Base-by-base conservation (phyloP, 495 filamentous ascomycete genomes). In the Hypoxylon fuscum region DNA sequence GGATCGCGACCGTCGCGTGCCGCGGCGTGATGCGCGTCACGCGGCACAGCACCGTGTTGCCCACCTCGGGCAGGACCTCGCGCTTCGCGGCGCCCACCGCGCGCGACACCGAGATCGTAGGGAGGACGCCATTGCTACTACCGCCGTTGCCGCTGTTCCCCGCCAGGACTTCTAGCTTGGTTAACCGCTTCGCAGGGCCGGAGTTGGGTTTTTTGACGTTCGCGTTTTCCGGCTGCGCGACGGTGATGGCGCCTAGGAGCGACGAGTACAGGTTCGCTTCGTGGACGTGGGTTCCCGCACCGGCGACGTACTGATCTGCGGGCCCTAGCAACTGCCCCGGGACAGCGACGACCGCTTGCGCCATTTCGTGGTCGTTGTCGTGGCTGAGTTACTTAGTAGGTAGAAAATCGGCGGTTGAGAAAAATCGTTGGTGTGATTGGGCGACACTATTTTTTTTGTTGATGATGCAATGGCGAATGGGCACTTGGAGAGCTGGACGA, bases 241-340 rank as follows among this genome's bases (percentile, higher is more conserved):
- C 79, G 46, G 80, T 74, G 40, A 90, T 77, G 20, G 83, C 79
- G 52, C 85, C 81, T 38, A 96, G 82, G 25, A 85, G 77, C 42
- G 92, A 95, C 55, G 92, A 87, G 76, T 88, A 88, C 66, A 96
- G 80, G 47, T 86, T 81, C 54, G 83, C 75, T 56, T 86, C 73
- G 71, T 92, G 81, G 66, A 94, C 80, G 74, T 97, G 91, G 2
- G 90, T 96, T 41, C 94, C 94, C 1, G 90, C 80, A 8, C 94
- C 93, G 41, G 90, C 83, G 40, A 74, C 67, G 74, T 88, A 92
- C 55, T 82, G 79, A 25, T 85, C 75, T 15, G 81, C 72, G 10
- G 89, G 74, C 15, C 88, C 93, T 17, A 98, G 84, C 44, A 85
- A 79, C 74, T 94, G 90, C 72, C 94, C 94, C 34, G 93, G 92